phyloP scores from a whole-genome alignment of 2,329 filamentous ascomycete genomes.

The Pseudogymnoascus sp. region DNA sequence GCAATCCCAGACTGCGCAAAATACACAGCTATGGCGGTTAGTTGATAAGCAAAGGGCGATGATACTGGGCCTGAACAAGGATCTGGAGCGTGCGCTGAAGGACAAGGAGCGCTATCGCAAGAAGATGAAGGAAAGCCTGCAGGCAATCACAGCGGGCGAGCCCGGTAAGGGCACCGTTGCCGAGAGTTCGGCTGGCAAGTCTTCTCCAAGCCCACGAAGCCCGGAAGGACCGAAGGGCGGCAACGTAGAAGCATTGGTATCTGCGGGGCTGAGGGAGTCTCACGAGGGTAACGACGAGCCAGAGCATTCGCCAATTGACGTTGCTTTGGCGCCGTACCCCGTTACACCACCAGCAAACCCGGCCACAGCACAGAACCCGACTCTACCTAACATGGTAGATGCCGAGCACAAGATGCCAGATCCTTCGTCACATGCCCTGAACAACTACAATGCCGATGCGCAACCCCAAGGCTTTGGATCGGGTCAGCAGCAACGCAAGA shows the following conservation, averaged over 20 bases:
- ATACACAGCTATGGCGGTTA: constrained; percentile 85
- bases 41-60: constrained; percentile 95
- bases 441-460: constrained; percentile 40
- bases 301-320: constrained; percentile 49
- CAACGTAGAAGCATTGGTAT: constrained; percentile 20
- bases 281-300: constrained; percentile 17
- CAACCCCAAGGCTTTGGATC: constrained; percentile 26
- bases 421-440: constrained; percentile 50
- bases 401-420: constrained; percentile 53
- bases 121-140: constrained; percentile 71
- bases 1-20: constrained; percentile 78
- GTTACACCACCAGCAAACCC: constrained; percentile 55
- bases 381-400: constrained; percentile 37
- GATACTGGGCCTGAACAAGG: constrained; percentile 89
- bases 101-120: constrained; percentile 92
- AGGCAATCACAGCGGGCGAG: constrained; percentile 23
- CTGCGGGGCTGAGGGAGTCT: constrained; percentile 21
- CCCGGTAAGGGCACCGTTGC: neutral
- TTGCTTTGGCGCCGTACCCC: constrained; percentile 53
- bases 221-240: constrained; percentile 12
- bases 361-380: neutral
- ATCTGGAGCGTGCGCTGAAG: constrained; percentile 81
- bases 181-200: neutral
- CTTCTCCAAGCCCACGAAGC: constrained; percentile 1
- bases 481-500: constrained; percentile 37